Evolutionary conservation across 805 yeast species (phyloP), one percentile per base, ranked within the genome.

Genomic region (Suhomyces xylopsoci): DNA sequence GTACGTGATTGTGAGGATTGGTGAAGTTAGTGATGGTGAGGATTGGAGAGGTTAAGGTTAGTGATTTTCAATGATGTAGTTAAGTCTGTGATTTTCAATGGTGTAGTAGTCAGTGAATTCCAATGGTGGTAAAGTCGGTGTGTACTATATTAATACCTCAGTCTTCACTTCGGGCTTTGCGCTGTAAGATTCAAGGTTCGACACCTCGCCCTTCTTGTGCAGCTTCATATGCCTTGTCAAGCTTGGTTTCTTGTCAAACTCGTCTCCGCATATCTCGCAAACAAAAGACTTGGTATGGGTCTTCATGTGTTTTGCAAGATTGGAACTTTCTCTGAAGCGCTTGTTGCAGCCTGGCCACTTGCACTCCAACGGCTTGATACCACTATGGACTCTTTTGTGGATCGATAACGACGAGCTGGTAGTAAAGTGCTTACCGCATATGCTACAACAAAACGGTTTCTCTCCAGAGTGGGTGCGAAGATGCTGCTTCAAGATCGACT

Each of bases 401-500:
- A 93, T 90, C 1, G 90, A 86, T 45, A 92, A 74, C 14, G 94
- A 85, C 3, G 94, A 85, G 26, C 88, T 81, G 1, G 96, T 90
- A 9, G 96, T 87, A 72, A 93, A 93, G 24, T 74, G 66, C 66
- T 90, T 92, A 4, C 81, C 85, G 67, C 99, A 93, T 1, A 74
- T 64, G 24, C 78, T 73, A 67, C 99, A 93, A 50, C 67, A 68
- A 66, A 79, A 91, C 1, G 98, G 98, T 62, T 84, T 88, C 61
- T 91, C 97, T 2, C 97, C 97, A 1, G 93, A 83, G 66, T 93
- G 98, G 2, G 82, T 84, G 49, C 97, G 75, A 73, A 80, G 68
- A 68, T 94, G 99, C 68, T 90, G 97, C 43, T 79, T 78, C 44
- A 94, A 74, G 79, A 87, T 87, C 30, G 86, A 74, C 48, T 87